These are phyloP conservation scores for Huiozyma naganishii DNA, from an alignment of 805 yeast genomes.

Conservation along the genomic window DNA sequence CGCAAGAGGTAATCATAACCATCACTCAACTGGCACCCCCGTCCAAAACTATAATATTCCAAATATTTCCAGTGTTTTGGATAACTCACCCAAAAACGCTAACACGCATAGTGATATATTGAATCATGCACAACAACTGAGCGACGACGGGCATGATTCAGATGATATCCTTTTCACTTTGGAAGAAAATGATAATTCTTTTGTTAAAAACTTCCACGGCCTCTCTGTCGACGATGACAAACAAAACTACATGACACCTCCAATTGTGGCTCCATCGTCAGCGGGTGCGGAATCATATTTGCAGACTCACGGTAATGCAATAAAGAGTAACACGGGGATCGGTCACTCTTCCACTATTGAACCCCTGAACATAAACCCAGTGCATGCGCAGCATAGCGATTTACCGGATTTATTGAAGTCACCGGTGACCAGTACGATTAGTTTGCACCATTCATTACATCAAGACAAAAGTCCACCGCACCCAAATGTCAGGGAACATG, in stretches of 20 bases:
- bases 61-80: slow-evolving; percentile 18
- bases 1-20: slow-evolving; percentile 30
- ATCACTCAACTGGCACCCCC: slow-evolving; percentile 2
- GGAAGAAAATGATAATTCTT: slow-evolving; percentile 27
- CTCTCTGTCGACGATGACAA: slow-evolving; percentile 12
- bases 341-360: not conserved
- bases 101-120: not conserved
- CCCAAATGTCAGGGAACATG: not conserved
- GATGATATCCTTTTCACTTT: slow-evolving; percentile 27
- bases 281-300: not conserved
- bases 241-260: slow-evolving; percentile 4
- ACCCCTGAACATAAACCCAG: not conserved
- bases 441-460: not conserved
- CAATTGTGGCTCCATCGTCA: slow-evolving; percentile 2
- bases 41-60: slow-evolving; percentile 11
- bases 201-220: slow-evolving; percentile 18
- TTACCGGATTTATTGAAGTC: slow-evolving; percentile 26
- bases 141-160: slow-evolving; percentile 17
- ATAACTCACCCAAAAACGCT: slow-evolving; percentile 3
- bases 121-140: not conserved
- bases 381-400: not conserved
- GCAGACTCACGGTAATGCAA: not conserved
- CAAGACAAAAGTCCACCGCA: not conserved
- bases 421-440: slow-evolving; percentile 8
- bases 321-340: not conserved